Conservation (phyloP, 2,329 filamentous ascomycete genomes). For the Ampelomyces quisqualis region DNA sequence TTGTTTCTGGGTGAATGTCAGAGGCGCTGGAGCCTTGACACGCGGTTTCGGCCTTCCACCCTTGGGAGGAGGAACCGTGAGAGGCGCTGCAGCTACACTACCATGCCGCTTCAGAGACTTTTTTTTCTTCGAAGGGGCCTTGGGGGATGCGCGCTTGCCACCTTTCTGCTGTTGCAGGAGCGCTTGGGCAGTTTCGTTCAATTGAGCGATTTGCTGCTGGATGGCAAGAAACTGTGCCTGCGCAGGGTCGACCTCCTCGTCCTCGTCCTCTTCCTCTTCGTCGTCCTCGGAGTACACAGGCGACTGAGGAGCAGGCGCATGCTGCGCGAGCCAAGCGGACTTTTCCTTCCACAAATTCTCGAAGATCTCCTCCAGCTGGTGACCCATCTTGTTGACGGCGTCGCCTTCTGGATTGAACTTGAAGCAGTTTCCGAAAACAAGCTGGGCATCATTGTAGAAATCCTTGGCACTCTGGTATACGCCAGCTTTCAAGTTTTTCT, state of each 20-base stretch:
- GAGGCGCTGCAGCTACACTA: slow-evolving; percentile 23
- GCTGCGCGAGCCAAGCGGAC: slow-evolving; percentile 74
- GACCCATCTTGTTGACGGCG: slow-evolving; percentile 69
- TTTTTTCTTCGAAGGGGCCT: slow-evolving; percentile 51
- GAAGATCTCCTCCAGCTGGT: slow-evolving; percentile 73
- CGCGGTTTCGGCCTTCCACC: slow-evolving; percentile 50
- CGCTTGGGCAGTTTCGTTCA: slow-evolving; percentile 64
- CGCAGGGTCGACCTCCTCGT: slow-evolving; percentile 51
- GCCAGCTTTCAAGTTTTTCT: slow-evolving; percentile 71
- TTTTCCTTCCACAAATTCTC: slow-evolving; percentile 75
- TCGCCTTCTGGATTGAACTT: slow-evolving; percentile 86
- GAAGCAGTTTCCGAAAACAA: slow-evolving; percentile 87
- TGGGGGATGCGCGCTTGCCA: slow-evolving; percentile 58
- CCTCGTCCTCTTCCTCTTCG: slow-evolving; percentile 63
- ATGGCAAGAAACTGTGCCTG: slow-evolving; percentile 53
- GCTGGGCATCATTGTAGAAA: slow-evolving; percentile 77
- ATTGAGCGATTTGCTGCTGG: slow-evolving; percentile 68
- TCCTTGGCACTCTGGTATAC: slow-evolving; percentile 82
- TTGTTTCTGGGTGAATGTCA: slow-evolving; percentile 81
- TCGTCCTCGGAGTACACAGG: slow-evolving; percentile 69
- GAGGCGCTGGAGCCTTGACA: slow-evolving; percentile 62
- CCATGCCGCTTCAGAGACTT: slow-evolving; percentile 32
- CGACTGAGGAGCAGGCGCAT: slow-evolving; percentile 63
- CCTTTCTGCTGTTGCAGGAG: slow-evolving; percentile 36
- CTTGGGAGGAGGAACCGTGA: slow-evolving; percentile 32